Evolutionary conservation across 1,284 basidiomycete species (phyloP).

Genomic region (Apiotrichum mycotoxinovorans): DNA sequence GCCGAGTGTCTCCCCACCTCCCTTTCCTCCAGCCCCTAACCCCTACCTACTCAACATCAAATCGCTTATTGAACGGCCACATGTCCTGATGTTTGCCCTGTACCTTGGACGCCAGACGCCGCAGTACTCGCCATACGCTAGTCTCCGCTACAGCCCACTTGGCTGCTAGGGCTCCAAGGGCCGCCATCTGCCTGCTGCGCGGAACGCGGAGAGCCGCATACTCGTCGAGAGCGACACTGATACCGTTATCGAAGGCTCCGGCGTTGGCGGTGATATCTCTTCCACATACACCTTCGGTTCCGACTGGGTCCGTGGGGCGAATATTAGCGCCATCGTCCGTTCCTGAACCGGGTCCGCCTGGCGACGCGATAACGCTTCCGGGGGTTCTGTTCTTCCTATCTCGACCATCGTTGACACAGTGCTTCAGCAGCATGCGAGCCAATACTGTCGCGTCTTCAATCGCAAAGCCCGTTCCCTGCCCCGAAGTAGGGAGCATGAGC

Average conservation of each 20-base stretch:
- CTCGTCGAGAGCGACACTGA: not conserved
- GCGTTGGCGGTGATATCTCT: not conserved
- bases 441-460: conserved; percentile 2
- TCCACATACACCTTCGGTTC: no score
- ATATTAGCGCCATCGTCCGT: not conserved
- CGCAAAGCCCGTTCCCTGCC: conserved; percentile 5
- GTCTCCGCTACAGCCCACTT: not conserved
- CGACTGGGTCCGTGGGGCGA: not conserved
- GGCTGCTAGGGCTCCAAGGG: not conserved
- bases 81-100: not conserved
- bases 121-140: not conserved
- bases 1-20: no score
- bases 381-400: no score
- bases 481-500: conserved; percentile 1
- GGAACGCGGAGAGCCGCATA: not conserved
- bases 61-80: not conserved
- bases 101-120: not conserved
- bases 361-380: not conserved
- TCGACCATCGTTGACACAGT: not conserved
- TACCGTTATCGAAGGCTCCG: not conserved
- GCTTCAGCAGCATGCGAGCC: not conserved
- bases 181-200: not conserved
- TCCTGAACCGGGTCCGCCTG: not conserved
- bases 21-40: no score
- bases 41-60: not conserved